Conservation (phyloP, 768 basidiomycete genomes). For the Mycena belliarum region DNA sequence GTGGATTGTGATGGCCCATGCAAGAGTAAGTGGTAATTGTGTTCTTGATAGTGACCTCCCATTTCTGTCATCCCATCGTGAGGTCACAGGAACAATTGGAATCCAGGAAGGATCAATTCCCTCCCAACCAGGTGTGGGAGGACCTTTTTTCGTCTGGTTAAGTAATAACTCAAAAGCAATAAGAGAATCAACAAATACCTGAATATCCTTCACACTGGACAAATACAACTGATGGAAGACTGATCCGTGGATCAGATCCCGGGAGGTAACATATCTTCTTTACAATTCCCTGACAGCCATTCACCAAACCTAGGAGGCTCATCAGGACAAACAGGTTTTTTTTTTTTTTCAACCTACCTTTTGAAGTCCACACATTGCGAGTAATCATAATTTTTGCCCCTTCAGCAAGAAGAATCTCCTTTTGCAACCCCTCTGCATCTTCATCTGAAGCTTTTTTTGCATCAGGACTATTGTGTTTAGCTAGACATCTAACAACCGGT, state of each 20-base stretch:
- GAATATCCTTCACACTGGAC: conserved; percentile 4
- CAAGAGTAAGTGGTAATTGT: conserved; percentile 60
- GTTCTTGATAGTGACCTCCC: not conserved
- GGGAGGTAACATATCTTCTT: conserved; percentile 8
- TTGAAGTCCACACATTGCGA: conserved; percentile 24
- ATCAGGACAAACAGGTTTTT: not conserved
- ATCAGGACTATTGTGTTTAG: conserved; percentile 19
- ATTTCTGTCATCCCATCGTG: not conserved
- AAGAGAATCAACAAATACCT: not conserved
- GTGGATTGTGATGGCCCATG: conserved; percentile 80
- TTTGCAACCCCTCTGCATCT: conserved; percentile 27
- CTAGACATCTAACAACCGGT: not conserved
- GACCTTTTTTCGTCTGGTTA: not conserved
- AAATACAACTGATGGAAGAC: conserved; percentile 7
- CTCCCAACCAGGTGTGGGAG: not conserved
- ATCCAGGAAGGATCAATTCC: conserved; percentile 3
- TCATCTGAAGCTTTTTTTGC: conserved; percentile 23
- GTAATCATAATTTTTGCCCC: conserved; percentile 28
- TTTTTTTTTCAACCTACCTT: conserved; percentile 6
- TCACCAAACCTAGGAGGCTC: not conserved
- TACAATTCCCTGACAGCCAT: conserved; percentile 7
- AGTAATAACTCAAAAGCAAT: not conserved
- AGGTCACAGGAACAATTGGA: conserved; percentile 8
- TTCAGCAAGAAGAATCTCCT: conserved; percentile 21
- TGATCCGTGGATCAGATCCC: not conserved